Evolutionary conservation across 441 rosid species (phyloP).

Genomic region (Erodium moschatum): DNA sequence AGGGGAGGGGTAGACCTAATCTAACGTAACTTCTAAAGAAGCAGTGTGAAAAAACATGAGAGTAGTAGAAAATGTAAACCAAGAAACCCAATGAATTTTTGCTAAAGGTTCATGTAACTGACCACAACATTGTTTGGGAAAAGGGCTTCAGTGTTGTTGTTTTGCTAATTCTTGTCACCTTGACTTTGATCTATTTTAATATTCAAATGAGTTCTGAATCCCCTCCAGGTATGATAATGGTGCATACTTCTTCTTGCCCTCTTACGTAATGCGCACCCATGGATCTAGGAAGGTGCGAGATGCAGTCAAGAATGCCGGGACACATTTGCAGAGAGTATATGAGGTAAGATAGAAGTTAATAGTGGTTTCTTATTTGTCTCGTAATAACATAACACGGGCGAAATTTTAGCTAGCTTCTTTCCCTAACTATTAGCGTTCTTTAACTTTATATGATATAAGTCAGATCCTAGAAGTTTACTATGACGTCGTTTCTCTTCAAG

Average conservation of each 20-base stretch:
- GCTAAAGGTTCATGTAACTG: neutral
- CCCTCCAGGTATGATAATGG: constrained; percentile 65
- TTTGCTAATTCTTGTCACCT: neutral
- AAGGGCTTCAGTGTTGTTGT: neutral
- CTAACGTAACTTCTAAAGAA: neutral
- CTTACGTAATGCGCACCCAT: constrained; percentile 85
- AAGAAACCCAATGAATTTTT: neutral
- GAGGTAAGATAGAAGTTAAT: constrained; percentile 39
- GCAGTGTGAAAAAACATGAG: neutral
- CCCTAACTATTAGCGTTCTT: neutral
- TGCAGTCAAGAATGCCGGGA: constrained; percentile 44
- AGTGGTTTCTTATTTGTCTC: constrained; percentile 20
- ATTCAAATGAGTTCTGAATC: neutral
- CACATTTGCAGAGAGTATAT: constrained; percentile 59
- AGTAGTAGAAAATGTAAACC: neutral
- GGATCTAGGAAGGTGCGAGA: constrained; percentile 83
- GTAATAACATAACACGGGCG: neutral
- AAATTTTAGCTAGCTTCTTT: neutral
- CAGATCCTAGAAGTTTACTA: neutral
- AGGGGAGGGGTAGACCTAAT: neutral
- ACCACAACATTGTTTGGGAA: neutral
- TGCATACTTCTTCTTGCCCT: constrained; percentile 76
- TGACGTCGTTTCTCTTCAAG: neutral
- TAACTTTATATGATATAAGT: neutral
- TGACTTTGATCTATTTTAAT: neutral